Conservation (phyloP, 495 filamentous ascomycete genomes). For the Geoglossum glabrum region DNA sequence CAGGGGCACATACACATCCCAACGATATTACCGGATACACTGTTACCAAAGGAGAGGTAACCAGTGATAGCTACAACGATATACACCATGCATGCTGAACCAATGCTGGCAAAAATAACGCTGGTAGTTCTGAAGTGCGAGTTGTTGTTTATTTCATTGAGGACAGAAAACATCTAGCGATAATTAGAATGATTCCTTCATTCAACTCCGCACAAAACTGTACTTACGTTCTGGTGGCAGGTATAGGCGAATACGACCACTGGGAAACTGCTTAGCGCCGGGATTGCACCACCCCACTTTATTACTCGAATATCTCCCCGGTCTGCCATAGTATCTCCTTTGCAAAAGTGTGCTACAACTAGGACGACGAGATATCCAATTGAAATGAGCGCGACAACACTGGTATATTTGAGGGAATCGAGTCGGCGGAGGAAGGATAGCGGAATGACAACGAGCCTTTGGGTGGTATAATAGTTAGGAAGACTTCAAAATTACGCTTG, state of each 20-base stretch:
- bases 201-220: not conserved
- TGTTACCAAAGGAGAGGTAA: conserved; percentile 83
- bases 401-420: conserved; percentile 94
- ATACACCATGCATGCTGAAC: conserved; percentile 60
- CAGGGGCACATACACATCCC: conserved; percentile 46
- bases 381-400: conserved; percentile 71
- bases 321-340: conserved; percentile 52
- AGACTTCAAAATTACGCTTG: not conserved
- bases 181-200: not conserved
- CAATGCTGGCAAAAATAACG: conserved; percentile 69
- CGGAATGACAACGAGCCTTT: conserved; percentile 79
- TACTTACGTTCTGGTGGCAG: conserved; percentile 82
- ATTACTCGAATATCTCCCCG: conserved; percentile 53
- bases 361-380: conserved; percentile 87
- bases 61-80: conserved; percentile 85
- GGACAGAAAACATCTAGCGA: conserved; percentile 84
- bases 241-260: conserved; percentile 97
- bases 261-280: conserved; percentile 67
- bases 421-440: conserved; percentile 76
- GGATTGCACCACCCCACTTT: conserved; percentile 56
- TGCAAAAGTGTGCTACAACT: conserved; percentile 73
- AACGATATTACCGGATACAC: conserved; percentile 77
- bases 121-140: conserved; percentile 59
- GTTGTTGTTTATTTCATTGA: conserved; percentile 84
- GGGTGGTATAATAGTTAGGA: not conserved